Percentiles rank a stretch among this genome's conserved stretches.
Conservation (phyloP, 257 asterid genomes). For the Scutellaria minor region DNA sequence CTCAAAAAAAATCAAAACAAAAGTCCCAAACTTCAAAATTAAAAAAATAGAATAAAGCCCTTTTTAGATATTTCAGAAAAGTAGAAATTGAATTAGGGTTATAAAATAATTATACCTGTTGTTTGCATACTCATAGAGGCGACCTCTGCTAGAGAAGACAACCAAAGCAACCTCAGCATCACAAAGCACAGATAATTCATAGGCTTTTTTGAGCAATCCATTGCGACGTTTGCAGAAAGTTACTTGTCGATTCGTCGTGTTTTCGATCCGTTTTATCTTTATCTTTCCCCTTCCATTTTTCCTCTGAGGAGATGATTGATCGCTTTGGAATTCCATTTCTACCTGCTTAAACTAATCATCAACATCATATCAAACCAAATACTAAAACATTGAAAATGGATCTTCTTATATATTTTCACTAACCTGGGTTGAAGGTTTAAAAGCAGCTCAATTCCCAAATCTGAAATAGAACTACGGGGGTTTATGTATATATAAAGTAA, state of each 20-base stretch:
- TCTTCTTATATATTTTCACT: neutral
- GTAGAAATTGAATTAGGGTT: too few species aligned
- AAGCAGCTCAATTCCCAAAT: constrained; percentile 33
- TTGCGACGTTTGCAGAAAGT: constrained; percentile 95
- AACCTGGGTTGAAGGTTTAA: constrained; percentile 31
- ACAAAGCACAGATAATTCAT: constrained; percentile 91
- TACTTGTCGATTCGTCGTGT: constrained; percentile 95
- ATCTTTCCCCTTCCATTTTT: constrained; percentile 84
- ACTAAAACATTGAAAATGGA: neutral
- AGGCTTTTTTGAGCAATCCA: constrained; percentile 88
- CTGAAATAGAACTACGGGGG: constrained; percentile 45
- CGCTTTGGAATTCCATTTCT: constrained; percentile 68
- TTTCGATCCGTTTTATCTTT: constrained; percentile 93
- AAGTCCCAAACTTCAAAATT: constrained; percentile 2
- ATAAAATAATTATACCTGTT: constrained; percentile 54
- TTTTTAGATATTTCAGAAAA: too few species aligned
- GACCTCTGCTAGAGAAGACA: constrained; percentile 92
- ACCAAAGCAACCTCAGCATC: constrained; percentile 94
- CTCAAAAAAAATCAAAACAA: neutral
- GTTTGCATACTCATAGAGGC: constrained; percentile 91
- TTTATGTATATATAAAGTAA: constrained; percentile 48
- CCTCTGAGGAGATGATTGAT: constrained; percentile 68
- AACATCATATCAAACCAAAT: too few species aligned
- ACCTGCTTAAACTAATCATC: constrained; percentile 18
- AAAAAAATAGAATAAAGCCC: too few species aligned